Percentiles rank a stretch among this genome's conserved stretches.
phyloP scores from a whole-genome alignment of 192 early-diverging fungal genomes.

The Mortierella claussenii region DNA sequence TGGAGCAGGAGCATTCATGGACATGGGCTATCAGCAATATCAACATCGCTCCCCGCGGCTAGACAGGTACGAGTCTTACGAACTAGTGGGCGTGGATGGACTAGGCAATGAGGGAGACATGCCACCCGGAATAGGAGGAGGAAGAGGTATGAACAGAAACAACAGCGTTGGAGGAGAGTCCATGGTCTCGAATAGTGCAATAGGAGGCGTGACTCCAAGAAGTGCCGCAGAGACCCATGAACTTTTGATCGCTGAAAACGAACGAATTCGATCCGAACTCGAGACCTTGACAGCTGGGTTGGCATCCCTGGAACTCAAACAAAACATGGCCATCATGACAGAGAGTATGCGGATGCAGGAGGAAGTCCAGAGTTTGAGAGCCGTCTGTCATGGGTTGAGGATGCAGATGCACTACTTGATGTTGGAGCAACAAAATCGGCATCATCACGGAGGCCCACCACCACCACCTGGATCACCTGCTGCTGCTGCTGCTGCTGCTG shows the following conservation, averaged over 20 bases:
- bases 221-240: conserved; percentile 48
- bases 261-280: conserved; percentile 64
- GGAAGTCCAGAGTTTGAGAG: conserved; percentile 72
- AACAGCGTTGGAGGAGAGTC: conserved; percentile 40
- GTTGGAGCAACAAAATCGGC: conserved; percentile 57
- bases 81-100: conserved; percentile 1
- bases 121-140: too few species aligned
- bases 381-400: conserved; percentile 72
- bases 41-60: neutral
- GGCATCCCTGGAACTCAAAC: conserved; percentile 69
- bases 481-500: neutral
- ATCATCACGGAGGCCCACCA: conserved; percentile 18
- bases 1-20: conserved; percentile 26
- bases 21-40: conserved; percentile 12
- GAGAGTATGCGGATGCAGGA: conserved; percentile 74
- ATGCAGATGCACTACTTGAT: conserved; percentile 76
- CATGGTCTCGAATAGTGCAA: conserved; percentile 8
- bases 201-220: neutral
- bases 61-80: conserved; percentile 19
- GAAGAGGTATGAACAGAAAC: conserved; percentile 12
- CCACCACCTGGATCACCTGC: conserved; percentile 28
- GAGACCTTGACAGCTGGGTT: conserved; percentile 65
- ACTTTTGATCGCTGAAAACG: conserved; percentile 60
- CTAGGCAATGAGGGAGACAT: conserved; percentile 20
- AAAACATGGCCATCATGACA: conserved; percentile 75